Evolutionary conservation across 495 filamentous ascomycete genomes (phyloP).

Genomic region (Aspergillus leporis): DNA sequence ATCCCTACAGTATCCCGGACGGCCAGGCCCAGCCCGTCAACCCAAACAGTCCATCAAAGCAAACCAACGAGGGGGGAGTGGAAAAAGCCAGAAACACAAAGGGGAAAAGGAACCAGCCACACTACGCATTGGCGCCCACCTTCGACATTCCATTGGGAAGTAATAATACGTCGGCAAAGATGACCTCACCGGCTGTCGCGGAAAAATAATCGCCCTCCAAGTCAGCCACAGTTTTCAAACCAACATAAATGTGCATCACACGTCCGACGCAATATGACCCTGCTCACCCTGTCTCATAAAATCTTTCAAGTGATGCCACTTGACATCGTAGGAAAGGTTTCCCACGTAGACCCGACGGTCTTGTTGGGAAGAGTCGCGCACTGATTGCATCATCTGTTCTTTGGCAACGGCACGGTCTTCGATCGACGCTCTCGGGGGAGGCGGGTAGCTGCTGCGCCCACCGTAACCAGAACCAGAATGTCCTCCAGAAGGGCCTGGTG

Average conservation of each 20-base stretch:
- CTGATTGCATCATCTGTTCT: slow-evolving; percentile 92
- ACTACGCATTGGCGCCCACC: slow-evolving; percentile 96
- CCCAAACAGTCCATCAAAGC: slow-evolving; percentile 87
- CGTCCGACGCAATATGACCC: slow-evolving; percentile 31
- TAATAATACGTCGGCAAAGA: slow-evolving; percentile 98
- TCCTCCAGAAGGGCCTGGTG: slow-evolving; percentile 68
- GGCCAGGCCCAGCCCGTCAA: slow-evolving; percentile 98
- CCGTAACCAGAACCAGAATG: slow-evolving; percentile 60
- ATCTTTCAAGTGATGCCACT: slow-evolving; percentile 99
- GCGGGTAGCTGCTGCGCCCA: slow-evolving; percentile 58
- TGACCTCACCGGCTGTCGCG: slow-evolving; percentile 88
- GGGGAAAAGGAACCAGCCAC: slow-evolving; percentile 66
- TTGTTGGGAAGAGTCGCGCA: slow-evolving; percentile 93
- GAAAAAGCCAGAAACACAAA: slow-evolving; percentile 36
- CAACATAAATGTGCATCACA: slow-evolving; percentile 20
- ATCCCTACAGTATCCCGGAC: slow-evolving; percentile 95
- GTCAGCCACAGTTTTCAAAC: slow-evolving; percentile 35
- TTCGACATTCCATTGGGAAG: slow-evolving; percentile 99
- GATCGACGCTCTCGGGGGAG: slow-evolving; percentile 62
- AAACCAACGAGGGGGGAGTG: slow-evolving; percentile 24
- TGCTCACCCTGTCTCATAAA: slow-evolving; percentile 98
- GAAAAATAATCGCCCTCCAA: slow-evolving; percentile 24
- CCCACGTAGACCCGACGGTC: slow-evolving; percentile 99
- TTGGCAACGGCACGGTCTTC: slow-evolving; percentile 85
- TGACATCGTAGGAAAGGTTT: slow-evolving; percentile 98